phyloP scores from a whole-genome alignment of 1,284 basidiomycete genomes.

The Tranzscheliella williamsii region DNA sequence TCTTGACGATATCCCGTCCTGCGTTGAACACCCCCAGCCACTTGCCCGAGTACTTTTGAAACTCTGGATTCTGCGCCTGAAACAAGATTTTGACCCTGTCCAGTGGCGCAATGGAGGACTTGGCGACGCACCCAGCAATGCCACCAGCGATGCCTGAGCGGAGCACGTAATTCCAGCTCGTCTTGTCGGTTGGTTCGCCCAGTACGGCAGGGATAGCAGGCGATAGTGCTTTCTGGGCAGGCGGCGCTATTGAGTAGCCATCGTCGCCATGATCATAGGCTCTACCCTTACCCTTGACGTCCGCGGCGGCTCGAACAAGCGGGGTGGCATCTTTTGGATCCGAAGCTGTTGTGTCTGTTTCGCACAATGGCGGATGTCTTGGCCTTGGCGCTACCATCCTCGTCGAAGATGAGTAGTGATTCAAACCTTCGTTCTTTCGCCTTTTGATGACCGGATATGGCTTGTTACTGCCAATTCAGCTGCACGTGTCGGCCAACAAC shows the following conservation, averaged over 20 bases:
- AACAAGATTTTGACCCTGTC: conserved; percentile 99
- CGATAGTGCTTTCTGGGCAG: background rate
- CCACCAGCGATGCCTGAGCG: conserved; percentile 87
- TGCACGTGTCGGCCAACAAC: too few relatives aligned
- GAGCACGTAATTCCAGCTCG: conserved; percentile 73
- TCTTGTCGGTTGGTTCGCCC: conserved; percentile 64
- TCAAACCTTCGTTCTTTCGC: too few relatives aligned
- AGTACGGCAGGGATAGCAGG: background rate
- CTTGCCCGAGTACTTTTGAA: conserved; percentile 81
- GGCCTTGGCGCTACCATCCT: conserved; percentile 22
- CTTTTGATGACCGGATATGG: too few relatives aligned
- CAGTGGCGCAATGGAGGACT: conserved; percentile 93
- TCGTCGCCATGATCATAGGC: conserved; percentile 11
- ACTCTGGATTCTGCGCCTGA: conserved; percentile 95
- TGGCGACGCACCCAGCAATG: conserved; percentile 90
- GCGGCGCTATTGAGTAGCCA: conserved; percentile 12
- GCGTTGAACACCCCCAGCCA: conserved; percentile 86
- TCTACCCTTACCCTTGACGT: conserved; percentile 24
- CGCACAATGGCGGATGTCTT: conserved; percentile 36
- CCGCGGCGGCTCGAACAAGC: background rate
- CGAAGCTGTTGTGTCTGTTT: conserved; percentile 31
- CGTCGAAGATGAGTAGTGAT: background rate
- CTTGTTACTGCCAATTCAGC: too few relatives aligned
- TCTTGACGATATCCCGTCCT: conserved; percentile 74
- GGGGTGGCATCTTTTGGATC: conserved; percentile 11